These are phyloP conservation scores for Vachellia collinsii DNA, from an alignment of 306 rosid genomes.

Conservation along the genomic window DNA sequence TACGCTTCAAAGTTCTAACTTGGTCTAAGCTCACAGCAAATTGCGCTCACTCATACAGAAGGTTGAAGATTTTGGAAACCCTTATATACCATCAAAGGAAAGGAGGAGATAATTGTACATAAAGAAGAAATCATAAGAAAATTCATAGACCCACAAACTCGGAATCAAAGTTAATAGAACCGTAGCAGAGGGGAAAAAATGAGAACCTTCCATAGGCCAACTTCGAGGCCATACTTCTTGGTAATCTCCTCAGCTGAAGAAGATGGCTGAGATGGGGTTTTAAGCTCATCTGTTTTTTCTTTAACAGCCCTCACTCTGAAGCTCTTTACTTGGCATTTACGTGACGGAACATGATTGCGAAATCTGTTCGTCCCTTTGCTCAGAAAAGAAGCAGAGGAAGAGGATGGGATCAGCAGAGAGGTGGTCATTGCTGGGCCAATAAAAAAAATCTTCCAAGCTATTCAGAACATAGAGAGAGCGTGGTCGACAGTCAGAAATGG, in stretches of 20 bases:
- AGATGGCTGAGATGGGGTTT: constrained; percentile 47
- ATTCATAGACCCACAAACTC: neutral
- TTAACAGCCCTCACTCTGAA: constrained; percentile 67
- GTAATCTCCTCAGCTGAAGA: constrained; percentile 81
- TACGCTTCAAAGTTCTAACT: constrained; percentile 22
- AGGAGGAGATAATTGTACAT: constrained; percentile 13
- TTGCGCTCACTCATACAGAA: neutral
- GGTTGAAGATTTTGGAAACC: constrained; percentile 27
- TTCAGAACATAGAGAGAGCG: constrained; percentile 29
- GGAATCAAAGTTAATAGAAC: constrained; percentile 1
- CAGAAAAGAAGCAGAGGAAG: constrained; percentile 49
- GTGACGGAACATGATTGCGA: constrained; percentile 34
- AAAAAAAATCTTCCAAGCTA: constrained; percentile 23
- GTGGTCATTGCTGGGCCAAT: constrained; percentile 51
- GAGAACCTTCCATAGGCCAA: constrained; percentile 93
- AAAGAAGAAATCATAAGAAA: constrained; percentile 24
- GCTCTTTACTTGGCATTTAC: constrained; percentile 39
- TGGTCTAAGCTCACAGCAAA: constrained; percentile 22
- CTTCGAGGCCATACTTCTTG: constrained; percentile 88
- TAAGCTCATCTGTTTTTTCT: constrained; percentile 75
- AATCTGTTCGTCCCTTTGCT: constrained; percentile 32
- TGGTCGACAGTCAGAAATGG: constrained; percentile 15
- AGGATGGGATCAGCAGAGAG: constrained; percentile 40
- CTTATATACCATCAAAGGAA: constrained; percentile 31
- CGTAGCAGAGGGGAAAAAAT: constrained; percentile 21